Percentiles rank a stretch among this genome's conserved stretches.
Evolutionary conservation across 371 early-diverging fungal genomes (phyloP).

Genomic region (Umbelopsis sp.): DNA sequence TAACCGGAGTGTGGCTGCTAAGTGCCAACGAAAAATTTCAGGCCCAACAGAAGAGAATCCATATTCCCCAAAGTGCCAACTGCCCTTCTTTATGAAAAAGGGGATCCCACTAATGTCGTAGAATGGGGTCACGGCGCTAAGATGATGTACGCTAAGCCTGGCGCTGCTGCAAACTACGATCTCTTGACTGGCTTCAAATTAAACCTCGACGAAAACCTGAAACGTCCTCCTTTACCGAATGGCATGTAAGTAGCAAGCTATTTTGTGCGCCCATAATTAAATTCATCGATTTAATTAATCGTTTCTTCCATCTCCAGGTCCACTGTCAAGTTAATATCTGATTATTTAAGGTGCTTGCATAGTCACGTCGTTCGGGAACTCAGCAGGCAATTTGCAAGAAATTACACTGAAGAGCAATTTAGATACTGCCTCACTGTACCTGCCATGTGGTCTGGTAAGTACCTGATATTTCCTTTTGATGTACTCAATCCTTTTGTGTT

Average conservation of each 20-base stretch:
- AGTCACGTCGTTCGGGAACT: conserved; percentile 44
- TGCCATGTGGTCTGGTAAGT: conserved; percentile 52
- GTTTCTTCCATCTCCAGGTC: conserved; percentile 23
- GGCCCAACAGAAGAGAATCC: conserved; percentile 58
- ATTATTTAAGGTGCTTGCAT: conserved; percentile 44
- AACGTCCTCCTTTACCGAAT: conserved; percentile 42
- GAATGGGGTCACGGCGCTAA: conserved; percentile 63
- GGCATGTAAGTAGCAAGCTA: conserved; percentile 26
- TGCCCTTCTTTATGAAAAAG: conserved; percentile 41
- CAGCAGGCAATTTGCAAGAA: conserved; percentile 46
- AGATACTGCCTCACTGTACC: conserved; percentile 55
- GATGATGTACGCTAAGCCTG: conserved; percentile 50
- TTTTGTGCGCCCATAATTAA: neutral
- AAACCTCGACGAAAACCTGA: conserved; percentile 49
- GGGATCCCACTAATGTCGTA: conserved; percentile 35
- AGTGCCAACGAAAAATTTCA: conserved; percentile 19
- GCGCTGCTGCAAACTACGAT: conserved; percentile 52
- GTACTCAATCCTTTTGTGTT: neutral
- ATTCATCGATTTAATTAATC: neutral
- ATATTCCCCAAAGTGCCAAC: conserved; percentile 60
- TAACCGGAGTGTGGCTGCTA: neutral
- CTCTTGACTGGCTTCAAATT: conserved; percentile 59
- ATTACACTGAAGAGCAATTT: conserved; percentile 42
- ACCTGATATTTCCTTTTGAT: neutral
- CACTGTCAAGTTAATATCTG: conserved; percentile 38